These are phyloP conservation scores for Fusarium hainanense DNA, from an alignment of 2,329 filamentous ascomycete species.

Conservation along the genomic window DNA sequence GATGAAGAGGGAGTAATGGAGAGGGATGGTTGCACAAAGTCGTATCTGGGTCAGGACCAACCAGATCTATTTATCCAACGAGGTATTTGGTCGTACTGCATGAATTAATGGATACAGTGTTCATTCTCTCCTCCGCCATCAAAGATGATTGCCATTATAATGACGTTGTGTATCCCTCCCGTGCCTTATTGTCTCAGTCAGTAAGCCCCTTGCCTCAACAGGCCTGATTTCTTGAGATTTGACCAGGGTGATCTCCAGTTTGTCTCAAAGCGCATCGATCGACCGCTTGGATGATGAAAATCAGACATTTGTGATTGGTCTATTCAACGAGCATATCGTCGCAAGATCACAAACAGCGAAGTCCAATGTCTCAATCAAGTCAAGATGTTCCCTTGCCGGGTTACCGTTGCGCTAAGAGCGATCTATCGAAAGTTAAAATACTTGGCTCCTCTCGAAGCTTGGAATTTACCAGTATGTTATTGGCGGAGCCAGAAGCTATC, in stretches of 20 bases:
- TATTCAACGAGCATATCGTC: too few species aligned
- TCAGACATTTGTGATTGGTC: not conserved
- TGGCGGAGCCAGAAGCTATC: not conserved
- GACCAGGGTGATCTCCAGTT: not conserved
- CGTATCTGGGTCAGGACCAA: not conserved
- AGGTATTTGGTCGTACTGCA: accelerated
- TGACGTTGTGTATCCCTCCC: not conserved
- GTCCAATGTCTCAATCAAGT: not conserved
- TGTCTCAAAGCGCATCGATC: not conserved
- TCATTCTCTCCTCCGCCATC: not conserved
- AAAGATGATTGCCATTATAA: not conserved
- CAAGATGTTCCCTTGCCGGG: not conserved
- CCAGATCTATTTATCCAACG: accelerated
- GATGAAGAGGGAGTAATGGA: not conserved
- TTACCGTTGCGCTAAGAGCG: not conserved
- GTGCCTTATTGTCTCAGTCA: not conserved
- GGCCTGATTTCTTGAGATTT: not conserved
- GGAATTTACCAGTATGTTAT: not conserved
- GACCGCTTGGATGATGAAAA: not conserved
- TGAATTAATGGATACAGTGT: not conserved
- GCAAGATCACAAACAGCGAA: too few species aligned
- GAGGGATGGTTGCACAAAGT: accelerated
- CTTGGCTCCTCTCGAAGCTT: not conserved
- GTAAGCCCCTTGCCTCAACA: too few species aligned
- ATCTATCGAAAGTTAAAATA: conserved; percentile 1